Evolutionary conservation across 805 yeast genomes (phyloP), one percentile per base, ranked within the genome.

Genomic region (Cyberlindnera nakhonratchasimensis): DNA sequence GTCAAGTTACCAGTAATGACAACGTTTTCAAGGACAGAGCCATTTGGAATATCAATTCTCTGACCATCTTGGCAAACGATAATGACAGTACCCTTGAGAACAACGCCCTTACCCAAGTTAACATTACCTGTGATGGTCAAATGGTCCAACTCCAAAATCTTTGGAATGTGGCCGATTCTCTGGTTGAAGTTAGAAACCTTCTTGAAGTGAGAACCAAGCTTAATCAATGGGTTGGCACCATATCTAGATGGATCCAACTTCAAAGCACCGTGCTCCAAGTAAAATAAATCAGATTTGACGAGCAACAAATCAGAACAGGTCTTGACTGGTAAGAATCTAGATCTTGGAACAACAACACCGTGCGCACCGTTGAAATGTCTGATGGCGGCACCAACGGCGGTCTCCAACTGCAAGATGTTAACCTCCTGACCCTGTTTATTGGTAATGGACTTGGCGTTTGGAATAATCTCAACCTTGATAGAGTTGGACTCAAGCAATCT

Each of bases 301-400:
- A 93, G 76, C 57, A 93, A 71, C 67, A 93, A 71, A 66, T 93
- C 99, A 6, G 97, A 89, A 66, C 93, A 88, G 16, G 99, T 93
- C 75, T 93, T 93, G 57, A 93, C 99, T 13, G 99, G 99, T 70
- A 93, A 77, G 77, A 93, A 93, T 64, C 99, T 82, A 31, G 96
- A 79, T 73, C 99, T 87, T 68, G 99, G 98, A 29, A 93, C 99
- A 58, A 89, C 96, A 56, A 93, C 95, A 70, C 99, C 99, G 59
- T 88, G 96, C 23, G 97, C 96, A 57, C 87, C 86, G 53, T 82
- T 74, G 70, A 93, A 93, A 69, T 90, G 91, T 70, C 96, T 86
- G 63, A 93, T 93, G 36, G 98, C 98, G 29, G 99, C 98, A 74
- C 99, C 99, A 56, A 88, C 96, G 22, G 99, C 99, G 38, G 99